Base-by-base conservation (phyloP, 2,329 filamentous ascomycete genomes). In the Colletotrichum sp. region DNA sequence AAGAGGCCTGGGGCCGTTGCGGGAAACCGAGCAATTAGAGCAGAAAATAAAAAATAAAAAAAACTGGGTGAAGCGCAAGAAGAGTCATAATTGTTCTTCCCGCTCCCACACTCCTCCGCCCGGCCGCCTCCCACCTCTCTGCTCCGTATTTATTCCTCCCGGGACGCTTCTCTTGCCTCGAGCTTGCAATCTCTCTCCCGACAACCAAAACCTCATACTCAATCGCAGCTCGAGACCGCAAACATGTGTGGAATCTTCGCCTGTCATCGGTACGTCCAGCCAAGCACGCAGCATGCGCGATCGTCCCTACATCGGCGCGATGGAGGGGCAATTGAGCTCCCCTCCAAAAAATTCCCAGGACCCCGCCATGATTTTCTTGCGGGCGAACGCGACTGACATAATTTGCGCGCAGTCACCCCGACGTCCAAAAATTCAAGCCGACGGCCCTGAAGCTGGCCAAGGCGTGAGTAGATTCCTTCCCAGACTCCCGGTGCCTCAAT, bases 181-280 rank as follows among this genome's bases (percentile, higher is more conserved):
- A 57, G 49, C 39, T 61, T 59, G 59, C 62, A 72, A 69, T 65
- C 62, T 63, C 64, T 63, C 52, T 75, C 22, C 36, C 71, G 22
- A 64, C 71, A 77, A 63, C 59, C 30, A 30, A 59, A 59, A 69
- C 16, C 52, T 34, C 44, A 22, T 25, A 59, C 30, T 39, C 75
- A 62, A 55, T 63, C 68, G 64, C 77, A 79, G 72, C 59, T 59
- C 67, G 64, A 81, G 59, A 78, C 82, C 82, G 85, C 83, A 89
- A 94, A 85, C 82, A 98, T 98, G 96, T 98, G 96, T 93, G 96
- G 96, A 87, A 98, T 98, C 84, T 98, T 98, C 87, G 96, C 95
- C 82, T 98, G 96, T 88, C 95, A 98, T 88, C 90, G 92, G 96
- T 98, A 88, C 85, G 93, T 90, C 57, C 44, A 52, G 44, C 44